These are phyloP conservation scores for Balakata baccata DNA, from an alignment of 345 rosid species.

Conservation along the genomic window DNA sequence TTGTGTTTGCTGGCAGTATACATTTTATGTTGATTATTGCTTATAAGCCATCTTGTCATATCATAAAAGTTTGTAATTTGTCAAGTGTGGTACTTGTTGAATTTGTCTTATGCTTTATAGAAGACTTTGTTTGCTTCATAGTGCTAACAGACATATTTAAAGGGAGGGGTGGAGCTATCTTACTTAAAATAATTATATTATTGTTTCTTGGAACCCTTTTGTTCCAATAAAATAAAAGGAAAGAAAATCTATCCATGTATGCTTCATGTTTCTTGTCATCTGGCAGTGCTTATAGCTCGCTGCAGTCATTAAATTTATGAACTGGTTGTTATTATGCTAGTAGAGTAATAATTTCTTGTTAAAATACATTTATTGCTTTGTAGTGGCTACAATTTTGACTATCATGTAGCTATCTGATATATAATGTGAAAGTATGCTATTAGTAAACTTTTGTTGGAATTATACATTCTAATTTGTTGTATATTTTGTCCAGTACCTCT, in stretches of 20 bases:
- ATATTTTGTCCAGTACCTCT: not conserved
- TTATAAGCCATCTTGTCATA: not conserved
- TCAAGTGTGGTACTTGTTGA: not conserved
- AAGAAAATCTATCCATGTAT: no score
- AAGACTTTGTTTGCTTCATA: not conserved
- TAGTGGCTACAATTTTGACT: not conserved
- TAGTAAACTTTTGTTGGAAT: not conserved
- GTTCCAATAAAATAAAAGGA: no score
- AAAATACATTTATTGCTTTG: not conserved
- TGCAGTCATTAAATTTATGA: not conserved
- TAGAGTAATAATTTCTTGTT: not conserved
- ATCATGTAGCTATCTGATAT: not conserved
- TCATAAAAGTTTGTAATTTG: no score
- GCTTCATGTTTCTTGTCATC: no score
- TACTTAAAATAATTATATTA: no score
- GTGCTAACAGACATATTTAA: not conserved
- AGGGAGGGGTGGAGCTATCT: not conserved
- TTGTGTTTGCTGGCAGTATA: not conserved
- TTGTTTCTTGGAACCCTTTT: no score
- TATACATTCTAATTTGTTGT: not conserved
- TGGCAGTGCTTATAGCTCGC: no score
- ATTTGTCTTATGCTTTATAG: not conserved
- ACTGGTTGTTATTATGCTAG: not conserved
- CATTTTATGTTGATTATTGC: not conserved
- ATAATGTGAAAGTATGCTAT: not conserved